phyloP scores from a whole-genome alignment of 805 yeast species.

The Candida germanica region DNA sequence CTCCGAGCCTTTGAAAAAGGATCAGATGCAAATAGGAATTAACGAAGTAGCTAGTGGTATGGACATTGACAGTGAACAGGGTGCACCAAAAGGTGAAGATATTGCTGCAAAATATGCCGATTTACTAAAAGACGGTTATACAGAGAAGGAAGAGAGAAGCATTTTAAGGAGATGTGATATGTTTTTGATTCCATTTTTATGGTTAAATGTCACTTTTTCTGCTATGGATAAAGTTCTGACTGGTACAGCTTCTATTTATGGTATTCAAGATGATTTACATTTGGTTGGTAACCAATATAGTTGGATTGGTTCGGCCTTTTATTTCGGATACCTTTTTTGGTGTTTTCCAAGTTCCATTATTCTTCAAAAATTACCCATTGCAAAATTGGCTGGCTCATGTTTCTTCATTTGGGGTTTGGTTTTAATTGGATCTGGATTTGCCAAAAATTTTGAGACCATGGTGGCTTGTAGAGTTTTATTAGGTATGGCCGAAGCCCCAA shows the following conservation, averaged over 20 bases:
- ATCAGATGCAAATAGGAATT: slow-evolving; percentile 5
- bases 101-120: slow-evolving; percentile 14
- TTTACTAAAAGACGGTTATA: slow-evolving; percentile 11
- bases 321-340: slow-evolving; percentile 32
- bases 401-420: slow-evolving; percentile 19
- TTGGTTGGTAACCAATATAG: slow-evolving; percentile 24
- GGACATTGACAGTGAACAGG: background rate
- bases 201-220: slow-evolving; percentile 22
- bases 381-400: slow-evolving; percentile 16
- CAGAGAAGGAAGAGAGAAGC: slow-evolving; percentile 8
- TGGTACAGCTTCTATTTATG: slow-evolving; percentile 27
- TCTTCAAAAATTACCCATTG: slow-evolving; percentile 19
- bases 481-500: slow-evolving; percentile 36
- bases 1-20: slow-evolving; percentile 3
- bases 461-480: slow-evolving; percentile 34
- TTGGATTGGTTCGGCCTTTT: slow-evolving; percentile 50
- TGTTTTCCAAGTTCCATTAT: slow-evolving; percentile 17
- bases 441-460: slow-evolving; percentile 39
- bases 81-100: slow-evolving; percentile 5
- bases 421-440: slow-evolving; percentile 43
- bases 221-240: slow-evolving; percentile 23
- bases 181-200: slow-evolving; percentile 21
- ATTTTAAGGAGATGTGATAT: slow-evolving; percentile 17
- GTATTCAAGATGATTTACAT: slow-evolving; percentile 28
- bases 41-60: background rate